Conservation (phyloP, 495 filamentous ascomycete species). For the Extremus antarcticus region DNA sequence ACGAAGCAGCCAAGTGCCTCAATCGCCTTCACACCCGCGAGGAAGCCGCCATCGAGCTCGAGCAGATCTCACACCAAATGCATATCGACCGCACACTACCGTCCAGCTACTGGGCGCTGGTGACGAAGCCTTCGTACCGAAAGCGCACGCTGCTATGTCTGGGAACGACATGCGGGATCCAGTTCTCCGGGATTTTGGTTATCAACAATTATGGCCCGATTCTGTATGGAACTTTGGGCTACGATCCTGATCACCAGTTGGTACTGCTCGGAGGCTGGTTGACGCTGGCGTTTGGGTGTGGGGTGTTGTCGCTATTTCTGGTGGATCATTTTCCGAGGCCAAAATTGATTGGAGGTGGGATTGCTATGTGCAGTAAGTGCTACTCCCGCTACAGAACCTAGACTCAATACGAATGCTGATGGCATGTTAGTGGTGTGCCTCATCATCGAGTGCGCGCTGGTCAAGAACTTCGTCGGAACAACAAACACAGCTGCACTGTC, state of each 20-base stretch:
- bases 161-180: not conserved
- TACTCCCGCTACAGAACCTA: too few relatives aligned
- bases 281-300: not conserved
- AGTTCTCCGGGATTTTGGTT: not conserved
- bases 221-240: not conserved
- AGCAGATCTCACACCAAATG: not conserved
- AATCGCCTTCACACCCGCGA: not conserved
- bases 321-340: not conserved
- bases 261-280: not conserved
- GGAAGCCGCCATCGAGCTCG: not conserved
- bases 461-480: not conserved
- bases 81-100: not conserved
- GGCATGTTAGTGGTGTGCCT: not conserved
- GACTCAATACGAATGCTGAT: not conserved
- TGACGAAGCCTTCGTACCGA: not conserved
- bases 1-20: not conserved
- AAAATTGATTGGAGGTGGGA: not conserved
- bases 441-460: not conserved
- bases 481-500: not conserved
- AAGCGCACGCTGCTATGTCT: not conserved
- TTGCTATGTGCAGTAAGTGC: not conserved
- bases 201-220: not conserved
- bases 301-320: not conserved
- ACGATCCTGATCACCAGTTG: not conserved
- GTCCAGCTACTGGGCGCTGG: not conserved